phyloP scores from a whole-genome alignment of 257 asterid species.

The Fraxinus anomala region DNA sequence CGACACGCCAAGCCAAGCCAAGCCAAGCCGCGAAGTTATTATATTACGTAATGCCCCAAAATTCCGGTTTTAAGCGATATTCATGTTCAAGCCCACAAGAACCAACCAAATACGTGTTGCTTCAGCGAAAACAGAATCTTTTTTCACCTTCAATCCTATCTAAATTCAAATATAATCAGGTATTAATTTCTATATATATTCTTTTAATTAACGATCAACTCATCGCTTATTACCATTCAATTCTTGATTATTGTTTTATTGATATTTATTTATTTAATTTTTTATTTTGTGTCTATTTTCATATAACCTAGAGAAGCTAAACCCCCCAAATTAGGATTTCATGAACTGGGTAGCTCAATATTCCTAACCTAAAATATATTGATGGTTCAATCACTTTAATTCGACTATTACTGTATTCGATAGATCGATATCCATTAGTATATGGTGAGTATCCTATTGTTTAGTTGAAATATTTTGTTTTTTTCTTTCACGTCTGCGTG shows the following conservation, averaged over 20 bases:
- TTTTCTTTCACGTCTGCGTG: background rate
- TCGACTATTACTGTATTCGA: background rate
- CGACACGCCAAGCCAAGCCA: background rate
- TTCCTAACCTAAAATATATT: background rate
- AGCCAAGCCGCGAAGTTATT: background rate
- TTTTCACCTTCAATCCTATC: background rate
- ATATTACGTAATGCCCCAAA: background rate
- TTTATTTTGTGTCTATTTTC: background rate
- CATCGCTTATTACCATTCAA: background rate
- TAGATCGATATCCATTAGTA: background rate
- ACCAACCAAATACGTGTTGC: background rate
- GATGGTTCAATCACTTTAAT: background rate
- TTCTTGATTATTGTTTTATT: background rate
- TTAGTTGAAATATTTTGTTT: background rate
- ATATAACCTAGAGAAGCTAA: background rate
- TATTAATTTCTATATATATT: background rate
- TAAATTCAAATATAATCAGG: background rate
- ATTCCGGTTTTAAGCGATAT: background rate
- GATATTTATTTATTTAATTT: background rate
- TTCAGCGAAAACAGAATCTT: background rate
- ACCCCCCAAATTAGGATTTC: background rate
- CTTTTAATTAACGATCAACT: background rate
- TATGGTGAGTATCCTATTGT: background rate
- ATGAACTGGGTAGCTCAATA: background rate
- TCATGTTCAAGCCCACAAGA: background rate